Evolutionary conservation across 345 rosid genomes (phyloP).

Genomic region (Draba incana): DNA sequence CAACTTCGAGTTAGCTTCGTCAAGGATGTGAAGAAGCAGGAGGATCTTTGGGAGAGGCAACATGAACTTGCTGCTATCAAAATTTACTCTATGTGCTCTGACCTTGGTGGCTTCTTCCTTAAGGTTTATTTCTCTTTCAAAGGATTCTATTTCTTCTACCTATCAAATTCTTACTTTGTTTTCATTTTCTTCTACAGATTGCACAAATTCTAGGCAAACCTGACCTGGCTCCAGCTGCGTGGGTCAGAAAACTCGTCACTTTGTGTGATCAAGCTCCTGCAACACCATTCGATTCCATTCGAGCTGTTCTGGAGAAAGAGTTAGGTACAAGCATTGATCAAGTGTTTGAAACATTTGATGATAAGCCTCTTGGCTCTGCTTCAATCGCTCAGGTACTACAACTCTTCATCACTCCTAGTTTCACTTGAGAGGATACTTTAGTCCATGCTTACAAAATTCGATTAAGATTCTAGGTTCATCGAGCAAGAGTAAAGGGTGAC

Average conservation of each 20-base stretch:
- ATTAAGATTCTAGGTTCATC: constrained; percentile 63
- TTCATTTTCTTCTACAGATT: constrained; percentile 47
- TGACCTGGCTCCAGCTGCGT: constrained; percentile 88
- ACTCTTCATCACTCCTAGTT: constrained; percentile 1
- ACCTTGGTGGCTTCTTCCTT: constrained; percentile 96
- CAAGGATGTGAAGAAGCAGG: constrained; percentile 70
- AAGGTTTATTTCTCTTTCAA: constrained; percentile 40
- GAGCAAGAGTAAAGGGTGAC: constrained; percentile 75
- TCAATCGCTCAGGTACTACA: constrained; percentile 87
- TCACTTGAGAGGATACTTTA: no score
- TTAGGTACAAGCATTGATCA: constrained; percentile 59
- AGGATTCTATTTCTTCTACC: no score
- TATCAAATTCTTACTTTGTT: not conserved
- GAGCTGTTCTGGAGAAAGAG: constrained; percentile 65
- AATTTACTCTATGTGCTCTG: constrained; percentile 76
- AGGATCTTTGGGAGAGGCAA: constrained; percentile 88
- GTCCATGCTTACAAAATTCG: not conserved
- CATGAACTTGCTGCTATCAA: constrained; percentile 91
- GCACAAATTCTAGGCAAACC: constrained; percentile 96
- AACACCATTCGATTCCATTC: constrained; percentile 61
- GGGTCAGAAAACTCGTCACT: constrained; percentile 91
- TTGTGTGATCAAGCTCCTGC: constrained; percentile 92
- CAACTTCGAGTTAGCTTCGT: constrained; percentile 80
- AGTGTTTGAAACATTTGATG: constrained; percentile 76
- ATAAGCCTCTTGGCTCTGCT: constrained; percentile 90